Evolutionary conservation across 1,284 basidiomycete species (phyloP).

Genomic region (Cryptococcus hybrid): DNA sequence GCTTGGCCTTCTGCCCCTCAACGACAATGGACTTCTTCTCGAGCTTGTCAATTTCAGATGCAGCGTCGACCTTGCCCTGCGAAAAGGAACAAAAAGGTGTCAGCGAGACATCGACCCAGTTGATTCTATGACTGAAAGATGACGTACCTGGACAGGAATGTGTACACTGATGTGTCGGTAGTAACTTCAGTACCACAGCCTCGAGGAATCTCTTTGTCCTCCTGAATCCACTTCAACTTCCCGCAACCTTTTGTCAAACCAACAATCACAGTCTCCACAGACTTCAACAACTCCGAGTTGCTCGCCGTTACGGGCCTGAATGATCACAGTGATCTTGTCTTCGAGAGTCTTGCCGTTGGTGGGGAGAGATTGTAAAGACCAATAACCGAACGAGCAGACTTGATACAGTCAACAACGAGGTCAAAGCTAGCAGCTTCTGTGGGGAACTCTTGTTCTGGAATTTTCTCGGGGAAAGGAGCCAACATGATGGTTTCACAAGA

Average conservation of each 20-base stretch:
- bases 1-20: slow-evolving; percentile 68
- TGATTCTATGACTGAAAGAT: slow-evolving; percentile 25
- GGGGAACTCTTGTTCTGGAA: slow-evolving; percentile 60
- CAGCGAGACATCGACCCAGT: neutral
- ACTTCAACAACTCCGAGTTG: slow-evolving; percentile 66
- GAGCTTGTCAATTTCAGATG: slow-evolving; percentile 78
- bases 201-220: slow-evolving; percentile 63
- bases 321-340: slow-evolving; percentile 61
- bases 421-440: slow-evolving; percentile 84
- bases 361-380: slow-evolving; percentile 89
- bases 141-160: slow-evolving; percentile 71
- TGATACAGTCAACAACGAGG: slow-evolving; percentile 76
- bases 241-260: slow-evolving; percentile 90
- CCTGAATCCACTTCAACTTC: slow-evolving; percentile 61
- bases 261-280: slow-evolving; percentile 71
- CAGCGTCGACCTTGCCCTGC: slow-evolving; percentile 79
- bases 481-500: slow-evolving; percentile 85
- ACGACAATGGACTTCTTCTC: slow-evolving; percentile 80
- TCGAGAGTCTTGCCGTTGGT: slow-evolving; percentile 61
- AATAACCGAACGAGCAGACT: slow-evolving; percentile 77
- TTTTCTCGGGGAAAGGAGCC: slow-evolving; percentile 70
- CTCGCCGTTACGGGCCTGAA: slow-evolving; percentile 67
- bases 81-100: neutral
- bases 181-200: slow-evolving; percentile 76
- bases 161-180: slow-evolving; percentile 72